Base-by-base conservation (phyloP, 1,284 basidiomycete species). In the Irpex rosettiformis region DNA sequence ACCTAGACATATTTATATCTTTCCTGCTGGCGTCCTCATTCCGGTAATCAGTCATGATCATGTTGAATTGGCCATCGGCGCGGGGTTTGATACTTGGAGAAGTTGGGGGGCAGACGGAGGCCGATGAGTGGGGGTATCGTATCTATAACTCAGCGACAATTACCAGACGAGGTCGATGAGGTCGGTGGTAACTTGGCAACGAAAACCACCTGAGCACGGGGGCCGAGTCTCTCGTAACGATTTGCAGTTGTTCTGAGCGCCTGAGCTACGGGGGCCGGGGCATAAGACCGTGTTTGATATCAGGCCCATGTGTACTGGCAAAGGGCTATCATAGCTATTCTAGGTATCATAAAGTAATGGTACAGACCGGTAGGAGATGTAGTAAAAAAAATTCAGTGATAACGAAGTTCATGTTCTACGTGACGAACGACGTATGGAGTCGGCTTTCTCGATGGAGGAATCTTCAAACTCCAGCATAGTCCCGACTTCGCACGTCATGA, bases 401-500 rank as follows among this genome's bases (percentile, higher is more conserved):
- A 16, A 45, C 43, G 21, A 45, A 18, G 18, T 2, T 51, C 25
- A 51, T 51, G 52, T 21, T 10, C 22, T 30, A 13, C 52, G 27
- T 13, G 33, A 30, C n/a, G 18, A 37, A 24, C 37, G 18, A 8
- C 33, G 33, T 18, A 18, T 8, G 10, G 33, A 42, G 10, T 55
- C 25, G n/a, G 25, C 42, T 42, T 54, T 25, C 40, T 58, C 52
- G 13, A 58, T 13, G 8, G 42, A 18, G n/a, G 54, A 30, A 21
- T 59, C 24, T 22, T 59, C 58, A 18, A 59, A 52, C 13, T 56
- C 53, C 25, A 58, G 33, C 11, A 58, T 25, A 18, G 58, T 45
- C 21, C 54, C 54, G 13, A 53, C 27, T 5, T 55, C 40, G 43
- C 60, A 61, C 4, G 60, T 58, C 33, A 37, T 52, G 25, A 61